Evolutionary conservation across 345 rosid species (phyloP).

Genomic region (Aquilaria malaccensis): DNA sequence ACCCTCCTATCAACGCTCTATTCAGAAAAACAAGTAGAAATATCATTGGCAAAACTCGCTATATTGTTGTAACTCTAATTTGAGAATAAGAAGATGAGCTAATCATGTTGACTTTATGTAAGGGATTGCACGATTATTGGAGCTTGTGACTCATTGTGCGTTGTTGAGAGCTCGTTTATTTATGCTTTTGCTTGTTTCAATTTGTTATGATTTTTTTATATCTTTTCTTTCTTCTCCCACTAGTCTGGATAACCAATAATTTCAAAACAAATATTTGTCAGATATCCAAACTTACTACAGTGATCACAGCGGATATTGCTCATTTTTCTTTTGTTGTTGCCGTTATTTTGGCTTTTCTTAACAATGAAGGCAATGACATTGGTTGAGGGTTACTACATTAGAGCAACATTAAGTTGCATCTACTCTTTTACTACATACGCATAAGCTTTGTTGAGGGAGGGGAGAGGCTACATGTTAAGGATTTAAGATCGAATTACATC

Average conservation of each 20-base stretch:
- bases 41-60: neutral
- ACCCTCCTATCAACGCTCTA: constrained; percentile 9
- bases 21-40: neutral
- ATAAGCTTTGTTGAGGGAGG: neutral
- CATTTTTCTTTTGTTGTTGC: neutral
- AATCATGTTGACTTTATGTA: neutral
- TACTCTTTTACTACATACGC: neutral
- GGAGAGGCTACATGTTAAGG: neutral
- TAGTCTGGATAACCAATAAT: neutral
- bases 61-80: neutral
- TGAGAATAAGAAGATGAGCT: neutral
- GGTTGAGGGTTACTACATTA: neutral
- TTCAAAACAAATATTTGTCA: neutral
- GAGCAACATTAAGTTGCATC: neutral
- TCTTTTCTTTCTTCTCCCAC: neutral
- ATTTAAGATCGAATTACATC: neutral
- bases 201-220: neutral
- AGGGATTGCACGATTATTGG: neutral
- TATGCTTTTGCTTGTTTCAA: neutral
- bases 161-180: neutral
- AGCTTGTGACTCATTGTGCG: neutral
- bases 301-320: neutral
- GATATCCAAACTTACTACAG: neutral
- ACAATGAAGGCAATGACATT: neutral
- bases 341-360: neutral